These are phyloP conservation scores for Fraxinus xanthoxyloides DNA, from an alignment of 305 asterid species.

Conservation along the genomic window DNA sequence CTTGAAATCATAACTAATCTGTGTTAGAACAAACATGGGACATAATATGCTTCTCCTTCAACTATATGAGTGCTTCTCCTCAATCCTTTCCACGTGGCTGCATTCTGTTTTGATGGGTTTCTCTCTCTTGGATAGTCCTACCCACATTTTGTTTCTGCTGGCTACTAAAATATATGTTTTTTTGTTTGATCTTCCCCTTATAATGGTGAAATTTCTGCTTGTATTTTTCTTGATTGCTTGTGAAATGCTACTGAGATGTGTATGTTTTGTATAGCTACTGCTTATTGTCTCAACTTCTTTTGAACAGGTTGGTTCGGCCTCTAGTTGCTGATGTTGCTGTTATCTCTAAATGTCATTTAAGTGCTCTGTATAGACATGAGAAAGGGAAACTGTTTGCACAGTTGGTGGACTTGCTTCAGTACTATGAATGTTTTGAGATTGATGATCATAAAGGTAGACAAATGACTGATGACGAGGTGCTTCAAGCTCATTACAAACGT, in stretches of 20 bases:
- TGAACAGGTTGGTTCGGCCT: conserved; percentile 73
- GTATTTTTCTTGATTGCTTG: not conserved
- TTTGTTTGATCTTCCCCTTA: not conserved
- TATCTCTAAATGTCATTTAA: conserved; percentile 91
- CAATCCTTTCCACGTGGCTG: not conserved
- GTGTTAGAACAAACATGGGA: not conserved
- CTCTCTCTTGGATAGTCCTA: not conserved
- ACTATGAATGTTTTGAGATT: conserved; percentile 90
- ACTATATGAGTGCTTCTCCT: not conserved
- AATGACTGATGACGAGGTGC: conserved; percentile 98
- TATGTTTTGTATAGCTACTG: conserved; percentile 8
- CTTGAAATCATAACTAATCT: not conserved
- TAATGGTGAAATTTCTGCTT: not conserved
- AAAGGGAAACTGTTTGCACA: conserved; percentile 93
- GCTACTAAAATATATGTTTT: not conserved
- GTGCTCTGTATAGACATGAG: conserved; percentile 82
- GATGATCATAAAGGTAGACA: conserved; percentile 94
- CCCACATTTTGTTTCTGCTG: not conserved
- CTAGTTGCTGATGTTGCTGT: conserved; percentile 97
- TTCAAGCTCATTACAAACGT: conserved; percentile 86
- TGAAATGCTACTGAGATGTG: not conserved
- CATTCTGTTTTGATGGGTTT: not conserved
- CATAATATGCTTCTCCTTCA: not conserved
- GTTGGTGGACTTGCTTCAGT: conserved; percentile 94
- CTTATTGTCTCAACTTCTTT: conserved; percentile 13